A percentile compares a stretch with the other conserved stretches of the same genome.
phyloP scores from a whole-genome alignment of 1,284 basidiomycete species.

The Cystobasidium slooffiae region DNA sequence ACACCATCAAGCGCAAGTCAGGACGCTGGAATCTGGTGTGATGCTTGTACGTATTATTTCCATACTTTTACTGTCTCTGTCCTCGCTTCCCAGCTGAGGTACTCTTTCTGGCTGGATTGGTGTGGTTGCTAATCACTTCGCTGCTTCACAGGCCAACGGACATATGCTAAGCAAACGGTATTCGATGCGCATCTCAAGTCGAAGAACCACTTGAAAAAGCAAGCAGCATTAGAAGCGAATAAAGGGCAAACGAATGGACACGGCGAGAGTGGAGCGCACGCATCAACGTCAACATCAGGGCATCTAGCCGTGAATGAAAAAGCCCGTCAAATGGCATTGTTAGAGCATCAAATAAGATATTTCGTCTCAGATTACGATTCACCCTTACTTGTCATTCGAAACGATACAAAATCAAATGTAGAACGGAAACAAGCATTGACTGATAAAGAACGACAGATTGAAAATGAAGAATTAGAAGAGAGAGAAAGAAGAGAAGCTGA shows the following conservation, averaged over 20 bases:
- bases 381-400: slow-evolving; percentile 69
- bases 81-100: background rate
- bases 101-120: background rate
- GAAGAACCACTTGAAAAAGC: slow-evolving; percentile 91
- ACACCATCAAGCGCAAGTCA: slow-evolving; percentile 55
- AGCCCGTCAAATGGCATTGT: slow-evolving; percentile 69
- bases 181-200: slow-evolving; percentile 95
- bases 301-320: slow-evolving; percentile 61
- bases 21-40: slow-evolving; percentile 83
- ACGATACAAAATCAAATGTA: slow-evolving; percentile 90
- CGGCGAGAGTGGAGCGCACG: slow-evolving; percentile 48
- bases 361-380: slow-evolving; percentile 63
- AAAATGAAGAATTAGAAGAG: slow-evolving; percentile 67
- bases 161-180: slow-evolving; percentile 95
- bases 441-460: slow-evolving; percentile 92
- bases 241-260: slow-evolving; percentile 52
- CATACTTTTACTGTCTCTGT: background rate
- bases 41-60: slow-evolving; percentile 72
- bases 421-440: slow-evolving; percentile 95
- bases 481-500: slow-evolving; percentile 62
- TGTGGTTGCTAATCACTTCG: background rate
- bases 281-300: slow-evolving; percentile 41
- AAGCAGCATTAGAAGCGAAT: slow-evolving; percentile 65
- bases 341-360: slow-evolving; percentile 71
- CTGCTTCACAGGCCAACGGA: slow-evolving; percentile 72